phyloP scores from a whole-genome alignment of 2,329 filamentous ascomycete species.

The Trichoderma sp. region DNA sequence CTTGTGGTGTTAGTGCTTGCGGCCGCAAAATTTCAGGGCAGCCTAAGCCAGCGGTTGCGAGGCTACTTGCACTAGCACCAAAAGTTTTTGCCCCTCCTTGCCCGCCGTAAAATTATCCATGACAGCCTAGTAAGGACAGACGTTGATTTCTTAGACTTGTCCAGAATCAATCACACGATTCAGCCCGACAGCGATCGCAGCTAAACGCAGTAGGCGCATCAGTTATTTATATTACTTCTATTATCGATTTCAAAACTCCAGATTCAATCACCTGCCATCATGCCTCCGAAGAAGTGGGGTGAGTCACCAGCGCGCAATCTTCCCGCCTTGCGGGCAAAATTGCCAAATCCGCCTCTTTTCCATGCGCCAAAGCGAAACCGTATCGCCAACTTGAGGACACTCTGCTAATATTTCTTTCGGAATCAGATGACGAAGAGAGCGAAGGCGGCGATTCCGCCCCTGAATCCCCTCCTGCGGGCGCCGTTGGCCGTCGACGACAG shows the following conservation, averaged over 20 bases:
- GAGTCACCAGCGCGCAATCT: slow-evolving; percentile 32
- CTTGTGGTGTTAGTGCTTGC: background rate
- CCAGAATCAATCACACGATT: slow-evolving; percentile 10
- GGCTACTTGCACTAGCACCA: background rate
- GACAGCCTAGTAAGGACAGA: background rate
- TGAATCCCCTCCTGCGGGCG: slow-evolving; percentile 43
- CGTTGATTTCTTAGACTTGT: slow-evolving; percentile 1
- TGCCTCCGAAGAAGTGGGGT: slow-evolving; percentile 50
- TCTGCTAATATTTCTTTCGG: background rate
- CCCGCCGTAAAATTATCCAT: slow-evolving; percentile 17
- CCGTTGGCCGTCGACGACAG: slow-evolving; percentile 52
- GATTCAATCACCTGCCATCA: slow-evolving; percentile 33
- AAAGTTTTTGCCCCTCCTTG: slow-evolving; percentile 18
- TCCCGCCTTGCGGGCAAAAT: slow-evolving; percentile 9
- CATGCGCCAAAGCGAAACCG: slow-evolving; percentile 24
- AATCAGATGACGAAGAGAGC: slow-evolving; percentile 40
- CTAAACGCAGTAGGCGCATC: background rate
- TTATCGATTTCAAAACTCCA: background rate
- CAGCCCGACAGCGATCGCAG: background rate
- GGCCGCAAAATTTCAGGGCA: background rate
- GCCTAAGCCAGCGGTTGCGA: background rate
- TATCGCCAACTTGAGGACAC: background rate
- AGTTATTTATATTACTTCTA: background rate
- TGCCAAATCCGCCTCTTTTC: background rate
- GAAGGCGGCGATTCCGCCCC: slow-evolving; percentile 41